Evolutionary conservation across 202 grass and related monocot genomes (phyloP), one percentile per base, ranked within the genome.

Genomic region (Carex sylvatica): DNA sequence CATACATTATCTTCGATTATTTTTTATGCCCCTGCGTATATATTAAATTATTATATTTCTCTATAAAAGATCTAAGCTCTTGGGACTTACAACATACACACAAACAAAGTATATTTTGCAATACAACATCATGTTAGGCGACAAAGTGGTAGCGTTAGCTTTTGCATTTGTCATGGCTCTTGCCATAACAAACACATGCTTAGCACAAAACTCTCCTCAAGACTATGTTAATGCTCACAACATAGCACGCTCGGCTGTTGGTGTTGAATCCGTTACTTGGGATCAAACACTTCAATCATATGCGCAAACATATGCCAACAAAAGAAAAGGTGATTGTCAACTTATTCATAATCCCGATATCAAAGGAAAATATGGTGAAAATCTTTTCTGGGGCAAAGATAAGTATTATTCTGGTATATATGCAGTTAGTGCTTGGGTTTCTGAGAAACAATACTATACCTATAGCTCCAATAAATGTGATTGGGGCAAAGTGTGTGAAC

Each of bases 311-410:
- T 42, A 62, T 38, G 66, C 82, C 0, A 72, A 70, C 5, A 2
- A 11, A 46, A 77, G 85, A 6, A 76, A 36, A 61, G 65, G 28
- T 0, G 38, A 40, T 40, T 93, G 91, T 78, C 1, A 9, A 59
- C 72, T 93, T 33, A 28, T 53, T 47, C 88, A 93, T 33, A 33
- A 33, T 83, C 90, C 88, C 11, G 54, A n/a, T n/a, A n/a, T n/a
- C n/a, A n/a, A 53, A 15, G 91, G 88, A 33, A 42, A 63, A 1
- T 93, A 49, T 80, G 88, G 88, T 0, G 90, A 92, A 83, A 87
- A 92, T 74, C 23, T 92, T 30, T 92, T 85, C 66, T 60, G 66
- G 87, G 87, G 87, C 4, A 55, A 23, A 1, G 82, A 65, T 14
- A 24, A 14, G 6, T 19, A 61, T 86, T 88, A 62, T 68, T 69